Conservation (phyloP, 169 alveolate species). For the Cryptosporidium canis region DNA sequence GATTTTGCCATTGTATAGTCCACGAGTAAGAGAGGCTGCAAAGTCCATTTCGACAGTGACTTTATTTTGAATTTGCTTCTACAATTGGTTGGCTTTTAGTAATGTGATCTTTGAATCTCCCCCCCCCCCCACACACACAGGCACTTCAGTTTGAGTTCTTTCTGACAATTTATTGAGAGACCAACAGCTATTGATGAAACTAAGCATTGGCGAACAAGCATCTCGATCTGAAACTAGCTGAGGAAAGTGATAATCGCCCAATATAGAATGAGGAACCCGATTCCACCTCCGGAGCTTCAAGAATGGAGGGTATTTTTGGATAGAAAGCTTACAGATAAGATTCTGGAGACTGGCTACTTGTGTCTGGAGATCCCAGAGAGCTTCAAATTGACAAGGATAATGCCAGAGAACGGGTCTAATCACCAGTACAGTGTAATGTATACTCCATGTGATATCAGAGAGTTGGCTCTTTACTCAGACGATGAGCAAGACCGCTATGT, state of each 20-base stretch:
- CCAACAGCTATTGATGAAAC: background rate
- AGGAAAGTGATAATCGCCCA: background rate
- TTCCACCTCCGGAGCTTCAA: background rate
- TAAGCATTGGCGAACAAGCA: background rate
- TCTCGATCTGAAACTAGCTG: background rate
- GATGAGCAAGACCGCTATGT: slow-evolving; percentile 14
- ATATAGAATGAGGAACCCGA: background rate
- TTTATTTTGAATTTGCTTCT: too few relatives aligned
- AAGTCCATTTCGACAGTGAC: too few relatives aligned
- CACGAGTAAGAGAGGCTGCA: too few relatives aligned
- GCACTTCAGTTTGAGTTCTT: background rate
- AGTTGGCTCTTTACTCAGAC: slow-evolving; percentile 26
- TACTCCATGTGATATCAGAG: slow-evolving; percentile 58
- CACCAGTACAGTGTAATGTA: slow-evolving; percentile 59
- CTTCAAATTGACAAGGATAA: slow-evolving; percentile 12
- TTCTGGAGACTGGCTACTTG: slow-evolving; percentile 7
- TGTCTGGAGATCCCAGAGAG: slow-evolving; percentile 35
- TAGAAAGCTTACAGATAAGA: slow-evolving; percentile 12
- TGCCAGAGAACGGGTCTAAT: slow-evolving; percentile 11
- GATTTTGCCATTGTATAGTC: too few relatives aligned
- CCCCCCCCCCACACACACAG: background rate
- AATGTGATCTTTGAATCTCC: background rate
- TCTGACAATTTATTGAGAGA: background rate
- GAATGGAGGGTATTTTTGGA: slow-evolving; percentile 34
- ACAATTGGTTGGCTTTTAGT: too few relatives aligned